A percentile compares a stretch with the other conserved stretches of the same genome.
Conservation (phyloP, 495 filamentous ascomycete species). For the Copromyces sp. region DNA sequence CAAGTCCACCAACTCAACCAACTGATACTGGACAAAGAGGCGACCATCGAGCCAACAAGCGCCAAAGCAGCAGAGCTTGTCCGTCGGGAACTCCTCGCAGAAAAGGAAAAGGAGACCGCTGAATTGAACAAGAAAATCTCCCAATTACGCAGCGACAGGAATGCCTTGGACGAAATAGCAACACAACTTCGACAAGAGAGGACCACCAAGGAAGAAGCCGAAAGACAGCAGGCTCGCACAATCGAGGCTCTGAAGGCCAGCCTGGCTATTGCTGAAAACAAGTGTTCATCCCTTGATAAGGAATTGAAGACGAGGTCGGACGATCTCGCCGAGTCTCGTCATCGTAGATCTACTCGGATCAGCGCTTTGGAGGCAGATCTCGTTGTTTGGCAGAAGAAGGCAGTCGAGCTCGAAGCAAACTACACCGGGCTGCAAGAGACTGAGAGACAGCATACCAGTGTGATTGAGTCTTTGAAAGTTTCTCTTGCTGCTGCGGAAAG, state of each 20-base stretch:
- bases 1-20: conserved; percentile 12
- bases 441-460: neutral
- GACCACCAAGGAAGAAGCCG: conserved; percentile 3
- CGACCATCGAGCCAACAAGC: neutral
- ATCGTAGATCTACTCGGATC: neutral
- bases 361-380: conserved; percentile 5
- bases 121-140: conserved; percentile 2
- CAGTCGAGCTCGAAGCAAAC: neutral
- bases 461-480: neutral
- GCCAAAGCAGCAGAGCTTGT: neutral
- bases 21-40: conserved; percentile 11
- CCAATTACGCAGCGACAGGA: conserved; percentile 2
- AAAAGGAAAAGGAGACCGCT: conserved; percentile 6
- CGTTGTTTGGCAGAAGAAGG: neutral
- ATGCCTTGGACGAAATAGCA: neutral
- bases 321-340: neutral
- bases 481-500: neutral
- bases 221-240: conserved; percentile 1
- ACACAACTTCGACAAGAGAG: conserved; percentile 2
- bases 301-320: neutral
- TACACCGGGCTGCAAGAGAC: neutral
- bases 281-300: neutral
- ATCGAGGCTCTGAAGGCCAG: conserved; percentile 6
- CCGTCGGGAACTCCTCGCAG: conserved; percentile 1
- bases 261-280: conserved; percentile 2